Evolutionary conservation across 306 rosid species (phyloP).

Genomic region (Styphnolobium japonicum): DNA sequence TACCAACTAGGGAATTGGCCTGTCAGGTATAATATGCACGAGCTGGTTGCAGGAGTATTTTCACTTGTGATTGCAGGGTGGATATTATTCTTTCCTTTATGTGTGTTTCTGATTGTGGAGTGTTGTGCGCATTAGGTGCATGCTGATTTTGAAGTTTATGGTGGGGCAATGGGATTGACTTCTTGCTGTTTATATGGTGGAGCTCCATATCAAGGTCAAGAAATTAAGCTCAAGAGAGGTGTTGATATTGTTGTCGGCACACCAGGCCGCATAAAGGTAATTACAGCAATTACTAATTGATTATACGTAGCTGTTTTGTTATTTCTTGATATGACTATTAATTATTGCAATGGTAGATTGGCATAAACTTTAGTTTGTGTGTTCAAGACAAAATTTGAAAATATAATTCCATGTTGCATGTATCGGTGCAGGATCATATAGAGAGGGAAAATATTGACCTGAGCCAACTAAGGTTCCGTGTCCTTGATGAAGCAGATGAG

Average conservation of each 20-base stretch:
- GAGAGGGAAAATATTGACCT: slow-evolving; percentile 71
- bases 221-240: slow-evolving; percentile 60
- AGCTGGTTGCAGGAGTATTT: background rate
- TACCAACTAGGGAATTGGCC: slow-evolving; percentile 92
- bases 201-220: slow-evolving; percentile 52
- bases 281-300: background rate
- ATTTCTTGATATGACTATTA: background rate
- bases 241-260: slow-evolving; percentile 84
- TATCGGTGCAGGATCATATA: slow-evolving; percentile 70
- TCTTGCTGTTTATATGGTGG: slow-evolving; percentile 86
- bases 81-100: background rate
- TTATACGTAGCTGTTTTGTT: background rate
- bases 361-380: background rate
- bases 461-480: slow-evolving; percentile 69
- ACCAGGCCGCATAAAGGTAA: slow-evolving; percentile 88
- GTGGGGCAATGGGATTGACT: slow-evolving; percentile 62
- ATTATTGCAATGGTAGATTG: background rate
- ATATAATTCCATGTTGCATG: background rate
- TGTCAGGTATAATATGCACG: slow-evolving; percentile 50
- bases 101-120: background rate
- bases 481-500: slow-evolving; percentile 96
- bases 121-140: slow-evolving; percentile 50
- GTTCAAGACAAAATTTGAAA: background rate
- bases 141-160: slow-evolving; percentile 79
- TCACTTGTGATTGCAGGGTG: background rate